phyloP scores from a whole-genome alignment of 164 flowering plant genomes.

The Echeveria elegans region DNA sequence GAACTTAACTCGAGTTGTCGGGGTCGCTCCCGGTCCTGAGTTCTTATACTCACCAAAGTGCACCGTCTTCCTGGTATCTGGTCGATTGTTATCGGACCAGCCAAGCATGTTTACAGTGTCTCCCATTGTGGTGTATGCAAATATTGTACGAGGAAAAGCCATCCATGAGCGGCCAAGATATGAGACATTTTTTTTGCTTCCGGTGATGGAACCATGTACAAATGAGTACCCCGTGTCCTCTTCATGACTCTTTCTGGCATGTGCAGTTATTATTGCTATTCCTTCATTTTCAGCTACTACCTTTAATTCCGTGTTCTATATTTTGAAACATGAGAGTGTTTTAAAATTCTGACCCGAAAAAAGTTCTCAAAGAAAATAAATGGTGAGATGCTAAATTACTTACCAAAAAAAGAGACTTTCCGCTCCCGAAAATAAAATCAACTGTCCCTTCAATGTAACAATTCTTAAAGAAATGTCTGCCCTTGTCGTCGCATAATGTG shows the following conservation, averaged over 20 bases:
- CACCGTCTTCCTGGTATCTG: conserved; percentile 20
- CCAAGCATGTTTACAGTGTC: conserved; percentile 19
- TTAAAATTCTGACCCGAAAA: too few relatives aligned
- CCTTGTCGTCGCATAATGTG: conserved; percentile 55
- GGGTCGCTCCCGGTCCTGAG: conserved; percentile 30
- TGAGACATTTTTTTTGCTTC: conserved; percentile 16
- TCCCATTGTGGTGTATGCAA: conserved; percentile 28
- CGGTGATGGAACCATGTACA: conserved; percentile 35
- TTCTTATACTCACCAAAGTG: conserved; percentile 33
- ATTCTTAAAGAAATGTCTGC: conserved; percentile 60
- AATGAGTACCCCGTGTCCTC: conserved; percentile 34
- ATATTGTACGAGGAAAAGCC: conserved; percentile 23
- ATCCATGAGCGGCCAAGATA: conserved; percentile 41
- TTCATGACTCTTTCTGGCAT: conserved; percentile 18
- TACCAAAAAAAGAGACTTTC: conserved; percentile 63
- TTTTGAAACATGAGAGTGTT: neutral
- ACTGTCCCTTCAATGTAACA: conserved; percentile 74
- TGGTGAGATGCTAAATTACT: neutral
- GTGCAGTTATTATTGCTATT: conserved; percentile 32
- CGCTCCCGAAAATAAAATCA: conserved; percentile 79
- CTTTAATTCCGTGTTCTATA: neutral
- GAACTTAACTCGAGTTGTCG: conserved; percentile 14
- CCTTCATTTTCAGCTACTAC: neutral
- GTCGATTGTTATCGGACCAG: conserved; percentile 20
- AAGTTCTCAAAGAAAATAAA: too few relatives aligned